phyloP scores from a whole-genome alignment of 1,139 yeast genomes.

The Debaryomyces fabryi region DNA sequence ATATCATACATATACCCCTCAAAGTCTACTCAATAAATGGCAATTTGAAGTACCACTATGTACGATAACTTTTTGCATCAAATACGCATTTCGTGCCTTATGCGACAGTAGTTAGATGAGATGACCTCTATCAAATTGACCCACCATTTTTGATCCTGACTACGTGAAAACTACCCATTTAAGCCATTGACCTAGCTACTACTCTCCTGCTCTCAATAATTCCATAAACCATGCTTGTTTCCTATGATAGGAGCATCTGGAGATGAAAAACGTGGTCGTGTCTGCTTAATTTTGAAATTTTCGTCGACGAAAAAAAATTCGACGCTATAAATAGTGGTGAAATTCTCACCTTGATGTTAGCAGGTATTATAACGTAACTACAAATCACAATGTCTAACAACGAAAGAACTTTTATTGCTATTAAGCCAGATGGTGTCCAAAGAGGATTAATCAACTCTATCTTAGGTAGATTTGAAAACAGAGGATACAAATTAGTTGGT shows the following conservation, averaged over 20 bases:
- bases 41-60: background rate
- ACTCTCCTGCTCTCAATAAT: background rate
- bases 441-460: conserved; percentile 93
- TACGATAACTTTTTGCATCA: background rate
- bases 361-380: background rate
- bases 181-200: background rate
- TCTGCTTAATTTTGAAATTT: conserved; percentile 5
- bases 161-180: background rate
- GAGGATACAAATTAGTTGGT: conserved; percentile 95
- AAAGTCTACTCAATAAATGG: background rate
- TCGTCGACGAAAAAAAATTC: conserved; percentile 4
- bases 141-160: background rate
- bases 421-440: conserved; percentile 99
- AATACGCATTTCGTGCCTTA: background rate
- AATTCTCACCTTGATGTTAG: background rate
- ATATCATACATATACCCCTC: too few species aligned
- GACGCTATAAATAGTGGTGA: conserved; percentile 1
- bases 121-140: background rate
- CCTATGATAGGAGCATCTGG: background rate
- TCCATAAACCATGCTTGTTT: background rate
- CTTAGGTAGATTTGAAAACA: conserved; percentile 91
- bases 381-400: conserved; percentile 46
- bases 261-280: conserved; percentile 2
- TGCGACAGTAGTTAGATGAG: background rate
- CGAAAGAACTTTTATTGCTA: conserved; percentile 98